Base-by-base conservation (phyloP, 768 basidiomycete species). In the Amanita jacksonii region DNA sequence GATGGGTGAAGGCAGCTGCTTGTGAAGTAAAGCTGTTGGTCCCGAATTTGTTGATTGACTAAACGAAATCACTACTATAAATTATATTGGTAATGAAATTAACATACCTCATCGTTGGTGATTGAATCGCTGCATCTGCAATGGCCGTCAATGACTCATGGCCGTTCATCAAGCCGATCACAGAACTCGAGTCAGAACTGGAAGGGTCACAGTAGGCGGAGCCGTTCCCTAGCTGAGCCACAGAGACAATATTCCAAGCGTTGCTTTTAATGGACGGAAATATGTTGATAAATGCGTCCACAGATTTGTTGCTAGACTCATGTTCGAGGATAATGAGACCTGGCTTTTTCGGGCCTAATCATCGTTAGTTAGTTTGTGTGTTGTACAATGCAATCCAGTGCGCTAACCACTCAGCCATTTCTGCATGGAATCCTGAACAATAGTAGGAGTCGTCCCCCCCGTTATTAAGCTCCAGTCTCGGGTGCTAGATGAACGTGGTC, bases 311-410 rank as follows among this genome's bases (percentile, higher is more conserved):
- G 24, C 69, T 72, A 18, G 82, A 64, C 62, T 96, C 92, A 61
- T 97, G 93, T 58, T 94, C 84, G 47, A 96, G 72, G 43, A 88
- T 68, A 49, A 89, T 69, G 18, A 93, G 72, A 25, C 93, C 93
- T 2, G 87, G 82, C 8, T 61, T 65, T 59, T 90, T 89, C 38
- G 84, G 64, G 23, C 79, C 84, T 67, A 43, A 5, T 43, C 23
- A 32, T 7, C 19, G 12, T 25, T 36, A 31, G 8, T 31, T 35
- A 16, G 24, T 3, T 15, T 39, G 8, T 19, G 7, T 19, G n/a
- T 22, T 19, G 24, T 16, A 23, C n/a, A 45, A 36, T 13, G 2
- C 32, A 40, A n/a, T 27, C 32, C 9, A 13, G 19, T 38, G 25
- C 35, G 57, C 62, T 32, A 38, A 72, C 78, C 72, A 25, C 70